Base-by-base conservation (phyloP, 768 basidiomycete species). In the Cytidiella melzeri region DNA sequence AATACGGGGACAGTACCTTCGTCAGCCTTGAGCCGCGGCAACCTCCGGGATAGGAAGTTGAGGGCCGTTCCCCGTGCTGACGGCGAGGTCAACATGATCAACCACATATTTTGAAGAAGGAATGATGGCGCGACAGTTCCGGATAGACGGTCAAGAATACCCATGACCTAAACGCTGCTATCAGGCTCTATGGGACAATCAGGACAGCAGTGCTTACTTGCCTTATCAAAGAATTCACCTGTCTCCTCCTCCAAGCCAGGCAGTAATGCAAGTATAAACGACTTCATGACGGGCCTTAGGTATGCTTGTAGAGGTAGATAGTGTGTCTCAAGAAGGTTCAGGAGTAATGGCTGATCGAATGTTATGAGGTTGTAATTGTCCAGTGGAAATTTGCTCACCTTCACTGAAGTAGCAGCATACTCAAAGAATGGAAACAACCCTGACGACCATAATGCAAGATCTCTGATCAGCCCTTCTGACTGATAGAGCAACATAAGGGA, bases 401-500 rank as follows among this genome's bases (percentile, higher is more conserved):
- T 92, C 50, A 97, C 93, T 18, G 93, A 93, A n/a, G 94, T 98
- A n/a, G 95, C 87, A 9, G 96, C 92, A 66, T 92, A 98, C 69
- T 97, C 92, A 60, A 98, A 97, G 79, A 98, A 98, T 0, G 96
- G 96, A 64, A 99, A 97, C 4, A 99, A 68, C 5, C 96, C 96
- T 3, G 92, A 85, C 0, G 92, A 92, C 96, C 96, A 99, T 18
- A 97, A 72, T 3, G 87, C 75, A 2, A 99, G 74, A 68, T 99
- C 96, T 38, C 81, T 77, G 55, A 79, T 79, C 38, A 99, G 66
- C 9, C 95, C 93, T 58, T 94, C 95, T 2, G 80, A 77, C 94
- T 96, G 56, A 3, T 15, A 42, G 5, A n/a, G n/a, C n/a, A n/a
- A n/a, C n/a, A n/a, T n/a, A n/a, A n/a, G n/a, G n/a, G n/a, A n/a